Percentiles rank a stretch among this genome's conserved stretches.
These are phyloP conservation scores for Chlorencoelia australis DNA, from an alignment of 2,329 filamentous ascomycete genomes.

Conservation along the genomic window DNA sequence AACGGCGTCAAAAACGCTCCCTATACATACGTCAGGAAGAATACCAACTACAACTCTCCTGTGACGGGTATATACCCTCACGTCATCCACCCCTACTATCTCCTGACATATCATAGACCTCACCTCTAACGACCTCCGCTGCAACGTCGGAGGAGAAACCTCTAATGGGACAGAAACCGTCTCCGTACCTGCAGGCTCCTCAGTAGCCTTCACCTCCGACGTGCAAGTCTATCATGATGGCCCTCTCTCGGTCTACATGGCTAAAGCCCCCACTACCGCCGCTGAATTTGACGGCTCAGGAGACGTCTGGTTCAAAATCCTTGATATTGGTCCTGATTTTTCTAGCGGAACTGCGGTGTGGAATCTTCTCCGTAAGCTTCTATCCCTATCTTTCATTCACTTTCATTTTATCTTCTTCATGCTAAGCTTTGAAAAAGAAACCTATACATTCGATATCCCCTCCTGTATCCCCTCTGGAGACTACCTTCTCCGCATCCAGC, in stretches of 20 bases:
- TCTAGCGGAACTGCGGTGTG: conserved; percentile 14
- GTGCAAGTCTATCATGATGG: conserved; percentile 27
- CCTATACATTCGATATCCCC: conserved; percentile 21
- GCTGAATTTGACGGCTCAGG: conserved; percentile 28
- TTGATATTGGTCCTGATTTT: conserved; percentile 25
- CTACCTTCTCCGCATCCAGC: conserved; percentile 22
- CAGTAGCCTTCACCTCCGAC: conserved; percentile 37
- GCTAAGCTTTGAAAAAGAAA: conserved; percentile 17
- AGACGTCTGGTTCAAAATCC: conserved; percentile 29
- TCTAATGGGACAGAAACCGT: conserved; percentile 16
- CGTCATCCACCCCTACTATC: not conserved
- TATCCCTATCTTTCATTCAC: not conserved
- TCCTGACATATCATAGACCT: conserved; percentile 13
- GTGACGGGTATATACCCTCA: conserved; percentile 21
- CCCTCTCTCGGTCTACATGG: conserved; percentile 15
- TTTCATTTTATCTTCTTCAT: not conserved
- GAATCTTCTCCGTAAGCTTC: conserved; percentile 16
- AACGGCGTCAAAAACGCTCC: conserved; percentile 22
- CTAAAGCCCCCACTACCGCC: conserved; percentile 26
- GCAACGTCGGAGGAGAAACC: conserved; percentile 30
- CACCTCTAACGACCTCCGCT: conserved; percentile 27
- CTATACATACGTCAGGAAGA: conserved; percentile 39
- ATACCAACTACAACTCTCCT: conserved; percentile 37
- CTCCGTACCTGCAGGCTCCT: conserved; percentile 29
- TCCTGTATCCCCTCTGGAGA: conserved; percentile 16